These are phyloP conservation scores for Osmanthus fragrans DNA, from an alignment of 257 asterid species.

Conservation along the genomic window DNA sequence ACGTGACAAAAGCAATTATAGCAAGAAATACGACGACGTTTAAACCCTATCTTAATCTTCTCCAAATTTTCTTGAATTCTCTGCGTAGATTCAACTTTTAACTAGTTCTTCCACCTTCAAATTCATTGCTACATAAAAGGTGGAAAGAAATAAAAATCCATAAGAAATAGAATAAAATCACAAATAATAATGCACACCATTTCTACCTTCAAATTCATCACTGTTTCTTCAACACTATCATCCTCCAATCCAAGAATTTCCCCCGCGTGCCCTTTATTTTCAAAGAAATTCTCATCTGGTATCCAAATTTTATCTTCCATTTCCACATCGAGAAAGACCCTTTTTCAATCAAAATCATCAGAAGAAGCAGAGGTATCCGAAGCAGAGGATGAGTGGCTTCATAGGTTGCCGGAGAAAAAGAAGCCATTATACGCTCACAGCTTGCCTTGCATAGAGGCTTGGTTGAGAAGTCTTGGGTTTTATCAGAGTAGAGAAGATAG, in stretches of 20 bases:
- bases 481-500: conserved; percentile 80
- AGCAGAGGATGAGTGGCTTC: conserved; percentile 79
- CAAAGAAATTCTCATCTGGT: conserved; percentile 32
- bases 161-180: background rate
- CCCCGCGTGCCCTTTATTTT: conserved; percentile 26
- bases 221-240: conserved; percentile 27
- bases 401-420: conserved; percentile 83
- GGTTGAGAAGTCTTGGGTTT: conserved; percentile 83
- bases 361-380: conserved; percentile 53
- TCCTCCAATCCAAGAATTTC: conserved; percentile 26
- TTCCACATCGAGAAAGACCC: conserved; percentile 33
- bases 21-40: background rate
- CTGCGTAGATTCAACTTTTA: conserved; percentile 9
- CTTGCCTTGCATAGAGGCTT: conserved; percentile 91
- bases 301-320: conserved; percentile 29
- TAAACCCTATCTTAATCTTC: conserved; percentile 42
- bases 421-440: conserved; percentile 90
- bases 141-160: background rate
- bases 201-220: conserved; percentile 28
- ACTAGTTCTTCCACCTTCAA: background rate
- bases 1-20: background rate
- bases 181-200: conserved; percentile 39
- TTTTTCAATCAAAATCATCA: conserved; percentile 43
- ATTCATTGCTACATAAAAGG: background rate
- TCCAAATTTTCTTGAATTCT: conserved; percentile 22